phyloP scores from a whole-genome alignment of 169 alveolate species.

The Plasmodium blacklocki region DNA sequence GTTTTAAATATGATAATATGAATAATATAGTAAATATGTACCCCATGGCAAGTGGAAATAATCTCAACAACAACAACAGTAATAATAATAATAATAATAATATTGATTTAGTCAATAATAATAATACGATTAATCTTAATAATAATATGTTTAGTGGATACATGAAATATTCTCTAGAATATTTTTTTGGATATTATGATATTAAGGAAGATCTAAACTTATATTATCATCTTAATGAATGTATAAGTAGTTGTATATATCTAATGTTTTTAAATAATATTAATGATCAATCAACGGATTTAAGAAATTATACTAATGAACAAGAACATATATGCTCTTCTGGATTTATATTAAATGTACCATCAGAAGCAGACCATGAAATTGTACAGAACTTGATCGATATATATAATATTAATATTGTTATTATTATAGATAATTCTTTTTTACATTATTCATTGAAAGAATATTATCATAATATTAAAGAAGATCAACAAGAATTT shows the following conservation, averaged over 20 bases:
- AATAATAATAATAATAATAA: neutral
- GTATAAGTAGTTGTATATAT: slow-evolving; percentile 45
- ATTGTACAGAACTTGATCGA: slow-evolving; percentile 84
- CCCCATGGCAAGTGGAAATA: neutral
- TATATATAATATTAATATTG: slow-evolving; percentile 85
- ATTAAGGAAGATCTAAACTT: slow-evolving; percentile 85
- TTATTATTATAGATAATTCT: slow-evolving; percentile 90
- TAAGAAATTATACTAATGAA: slow-evolving; percentile 9
- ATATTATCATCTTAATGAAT: slow-evolving; percentile 76
- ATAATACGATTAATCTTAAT: slow-evolving; percentile 78
- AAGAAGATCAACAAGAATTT: neutral
- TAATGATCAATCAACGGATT: slow-evolving; percentile 36
- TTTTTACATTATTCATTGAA: slow-evolving; percentile 85
- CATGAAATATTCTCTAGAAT: slow-evolving; percentile 85
- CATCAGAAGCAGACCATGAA: slow-evolving; percentile 87
- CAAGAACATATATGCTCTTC: slow-evolving; percentile 49
- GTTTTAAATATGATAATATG: slow-evolving; percentile 60
- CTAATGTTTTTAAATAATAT: slow-evolving; percentile 64
- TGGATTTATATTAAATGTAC: slow-evolving; percentile 91
- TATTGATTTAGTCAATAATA: slow-evolving; percentile 68
- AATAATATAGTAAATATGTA: neutral
- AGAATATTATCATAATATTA: slow-evolving; percentile 38
- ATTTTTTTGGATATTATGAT: slow-evolving; percentile 87
- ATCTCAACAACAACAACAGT: too few relatives aligned
- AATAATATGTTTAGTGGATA: slow-evolving; percentile 14